Evolutionary conservation across 2,329 filamentous ascomycete genomes (phyloP).

Genomic region (Graphiopsis chlorocephala): DNA sequence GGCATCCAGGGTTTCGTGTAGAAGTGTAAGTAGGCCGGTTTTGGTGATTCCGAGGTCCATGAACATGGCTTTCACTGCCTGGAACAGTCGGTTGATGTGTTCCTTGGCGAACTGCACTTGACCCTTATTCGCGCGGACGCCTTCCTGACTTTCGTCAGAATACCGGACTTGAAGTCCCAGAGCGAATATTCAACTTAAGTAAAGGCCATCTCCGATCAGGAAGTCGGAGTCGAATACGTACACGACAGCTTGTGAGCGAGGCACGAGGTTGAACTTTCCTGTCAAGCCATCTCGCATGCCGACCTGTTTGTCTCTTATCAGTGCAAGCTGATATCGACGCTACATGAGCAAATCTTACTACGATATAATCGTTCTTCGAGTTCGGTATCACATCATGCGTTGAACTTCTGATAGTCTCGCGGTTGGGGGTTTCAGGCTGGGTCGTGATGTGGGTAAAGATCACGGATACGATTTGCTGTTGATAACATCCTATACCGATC

Average conservation of each 20-base stretch:
- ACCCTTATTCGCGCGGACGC: background rate
- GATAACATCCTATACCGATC: background rate
- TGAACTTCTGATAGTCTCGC: background rate
- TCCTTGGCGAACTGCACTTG: background rate
- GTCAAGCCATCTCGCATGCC: background rate
- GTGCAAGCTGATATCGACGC: too few relatives aligned
- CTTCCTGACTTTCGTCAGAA: background rate
- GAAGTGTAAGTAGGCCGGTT: background rate
- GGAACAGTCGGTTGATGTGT: background rate
- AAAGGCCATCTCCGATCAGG: background rate
- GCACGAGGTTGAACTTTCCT: background rate
- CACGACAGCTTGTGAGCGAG: background rate
- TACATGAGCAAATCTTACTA: background rate
- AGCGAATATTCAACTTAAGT: background rate
- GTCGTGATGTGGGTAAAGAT: background rate
- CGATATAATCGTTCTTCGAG: background rate
- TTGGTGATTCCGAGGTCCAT: background rate
- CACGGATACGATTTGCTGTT: background rate
- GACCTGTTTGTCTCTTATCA: too few relatives aligned
- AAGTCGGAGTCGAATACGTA: background rate
- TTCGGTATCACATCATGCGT: conserved; percentile 2
- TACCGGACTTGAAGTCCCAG: too few relatives aligned
- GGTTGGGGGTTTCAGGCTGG: background rate
- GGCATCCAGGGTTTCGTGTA: background rate
- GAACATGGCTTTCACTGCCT: conserved; percentile 1